Percentiles rank a stretch among this genome's conserved stretches.
These are phyloP conservation scores for Yamadazyma friedrichii DNA, from an alignment of 1,139 yeast species.

Conservation along the genomic window DNA sequence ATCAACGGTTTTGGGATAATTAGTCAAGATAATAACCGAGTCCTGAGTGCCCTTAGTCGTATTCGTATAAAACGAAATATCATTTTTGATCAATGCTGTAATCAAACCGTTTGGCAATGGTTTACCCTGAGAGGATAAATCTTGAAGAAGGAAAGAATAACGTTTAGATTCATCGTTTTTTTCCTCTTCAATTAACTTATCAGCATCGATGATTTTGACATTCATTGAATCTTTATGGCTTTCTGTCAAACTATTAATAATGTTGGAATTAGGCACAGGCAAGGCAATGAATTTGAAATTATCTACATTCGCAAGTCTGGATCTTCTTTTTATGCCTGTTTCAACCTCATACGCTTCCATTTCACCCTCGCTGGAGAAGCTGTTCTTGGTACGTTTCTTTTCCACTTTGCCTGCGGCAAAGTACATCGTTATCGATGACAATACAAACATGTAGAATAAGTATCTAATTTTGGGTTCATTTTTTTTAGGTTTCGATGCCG, in stretches of 20 bases:
- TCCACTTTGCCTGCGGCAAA: conserved; percentile 54
- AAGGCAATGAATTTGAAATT: conserved; percentile 42
- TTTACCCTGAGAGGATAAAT: conserved; percentile 32
- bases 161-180: conserved; percentile 37
- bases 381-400: conserved; percentile 47
- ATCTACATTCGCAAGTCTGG: conserved; percentile 36
- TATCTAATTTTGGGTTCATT: conserved; percentile 47
- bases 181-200: conserved; percentile 43
- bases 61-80: conserved; percentile 37
- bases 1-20: conserved; percentile 57
- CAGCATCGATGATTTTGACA: conserved; percentile 49
- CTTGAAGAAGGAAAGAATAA: conserved; percentile 43
- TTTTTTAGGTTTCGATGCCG: conserved; percentile 12
- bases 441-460: conserved; percentile 47
- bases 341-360: conserved; percentile 49
- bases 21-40: conserved; percentile 45
- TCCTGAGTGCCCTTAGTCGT: conserved; percentile 44
- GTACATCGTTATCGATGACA: conserved; percentile 53
- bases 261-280: conserved; percentile 33
- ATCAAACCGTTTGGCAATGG: conserved; percentile 57
- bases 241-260: conserved; percentile 20
- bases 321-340: conserved; percentile 56
- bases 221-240: conserved; percentile 25
- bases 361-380: conserved; percentile 57
- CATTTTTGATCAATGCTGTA: conserved; percentile 54